Evolutionary conservation across 169 alveolate genomes (phyloP).

Genomic region (Cystoisospora suis): DNA sequence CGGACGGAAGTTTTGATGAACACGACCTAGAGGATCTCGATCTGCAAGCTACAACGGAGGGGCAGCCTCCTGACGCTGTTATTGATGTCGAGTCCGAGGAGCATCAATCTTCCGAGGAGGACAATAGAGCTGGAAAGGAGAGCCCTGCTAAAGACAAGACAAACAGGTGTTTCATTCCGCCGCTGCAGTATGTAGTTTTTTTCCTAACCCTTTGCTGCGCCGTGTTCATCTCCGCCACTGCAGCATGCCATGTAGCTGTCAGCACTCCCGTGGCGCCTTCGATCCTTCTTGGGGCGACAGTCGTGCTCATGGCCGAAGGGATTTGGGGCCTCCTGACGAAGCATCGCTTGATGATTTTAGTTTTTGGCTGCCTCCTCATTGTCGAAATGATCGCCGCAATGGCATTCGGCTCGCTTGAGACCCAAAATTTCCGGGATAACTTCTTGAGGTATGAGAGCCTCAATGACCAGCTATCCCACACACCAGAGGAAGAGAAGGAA

Average conservation of each 20-base stretch:
- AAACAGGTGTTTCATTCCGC: neutral
- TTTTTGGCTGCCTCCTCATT: neutral
- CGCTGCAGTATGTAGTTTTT: neutral
- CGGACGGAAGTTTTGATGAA: neutral
- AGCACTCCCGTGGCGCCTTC: neutral
- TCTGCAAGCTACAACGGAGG: neutral
- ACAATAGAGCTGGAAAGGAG: too few species aligned
- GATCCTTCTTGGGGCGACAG: neutral
- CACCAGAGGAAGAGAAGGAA: conserved; percentile 7
- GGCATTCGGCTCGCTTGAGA: neutral
- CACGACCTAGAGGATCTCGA: conserved; percentile 7
- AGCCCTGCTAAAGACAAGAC: neutral
- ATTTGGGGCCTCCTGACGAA: neutral
- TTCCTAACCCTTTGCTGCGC: neutral
- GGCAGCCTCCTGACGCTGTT: neutral
- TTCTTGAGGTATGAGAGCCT: neutral
- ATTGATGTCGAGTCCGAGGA: conserved; percentile 10
- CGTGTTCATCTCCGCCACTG: neutral
- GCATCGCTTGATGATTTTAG: neutral
- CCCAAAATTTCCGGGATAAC: neutral
- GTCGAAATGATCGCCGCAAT: neutral
- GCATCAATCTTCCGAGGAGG: too few species aligned
- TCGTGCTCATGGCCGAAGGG: neutral
- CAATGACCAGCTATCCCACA: neutral
- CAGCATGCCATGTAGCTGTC: neutral